A percentile compares a stretch with the other conserved stretches of the same genome.
Conservation (phyloP, 2,329 filamentous ascomycete species). For the Aspergillus thermomutatus region DNA sequence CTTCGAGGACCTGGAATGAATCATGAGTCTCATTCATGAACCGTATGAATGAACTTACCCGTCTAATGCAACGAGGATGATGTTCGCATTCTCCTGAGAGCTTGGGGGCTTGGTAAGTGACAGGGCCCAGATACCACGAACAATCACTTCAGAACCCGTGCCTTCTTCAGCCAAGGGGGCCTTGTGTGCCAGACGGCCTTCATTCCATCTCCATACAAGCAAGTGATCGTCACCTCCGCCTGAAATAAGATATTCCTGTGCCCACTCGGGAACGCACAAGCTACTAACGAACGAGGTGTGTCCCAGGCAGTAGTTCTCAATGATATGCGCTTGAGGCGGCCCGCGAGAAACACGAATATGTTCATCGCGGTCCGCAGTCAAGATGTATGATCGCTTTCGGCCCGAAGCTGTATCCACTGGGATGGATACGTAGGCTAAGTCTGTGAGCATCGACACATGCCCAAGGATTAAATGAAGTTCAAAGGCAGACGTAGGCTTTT, state of each 20-base stretch:
- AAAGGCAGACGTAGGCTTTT: slow-evolving; percentile 57
- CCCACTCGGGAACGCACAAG: slow-evolving; percentile 61
- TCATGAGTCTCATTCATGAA: slow-evolving; percentile 26
- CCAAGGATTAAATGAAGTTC: slow-evolving; percentile 78
- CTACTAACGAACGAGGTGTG: slow-evolving; percentile 81
- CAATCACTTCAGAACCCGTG: slow-evolving; percentile 36
- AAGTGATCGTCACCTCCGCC: slow-evolving; percentile 81
- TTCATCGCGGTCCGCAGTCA: slow-evolving; percentile 69
- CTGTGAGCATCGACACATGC: slow-evolving; percentile 92
- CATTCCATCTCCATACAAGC: slow-evolving; percentile 78
- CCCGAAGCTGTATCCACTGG: slow-evolving; percentile 42
- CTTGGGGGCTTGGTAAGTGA: slow-evolving; percentile 13
- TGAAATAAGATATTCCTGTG: slow-evolving; percentile 67
- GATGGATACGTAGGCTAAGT: slow-evolving; percentile 58
- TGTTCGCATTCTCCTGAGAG: slow-evolving; percentile 11
- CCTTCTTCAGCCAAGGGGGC: slow-evolving; percentile 23
- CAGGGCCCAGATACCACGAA: slow-evolving; percentile 51
- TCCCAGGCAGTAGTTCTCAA: slow-evolving; percentile 84
- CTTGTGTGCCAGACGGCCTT: slow-evolving; percentile 31
- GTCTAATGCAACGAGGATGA: slow-evolving; percentile 55
- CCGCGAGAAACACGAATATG: slow-evolving; percentile 87
- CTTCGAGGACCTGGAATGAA: slow-evolving; percentile 59
- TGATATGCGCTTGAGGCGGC: slow-evolving; percentile 77
- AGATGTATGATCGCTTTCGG: slow-evolving; percentile 54
- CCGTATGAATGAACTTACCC: slow-evolving; percentile 45